Evolutionary conservation across 1,284 basidiomycete species (phyloP).

Genomic region (Sporisorium sorghi): DNA sequence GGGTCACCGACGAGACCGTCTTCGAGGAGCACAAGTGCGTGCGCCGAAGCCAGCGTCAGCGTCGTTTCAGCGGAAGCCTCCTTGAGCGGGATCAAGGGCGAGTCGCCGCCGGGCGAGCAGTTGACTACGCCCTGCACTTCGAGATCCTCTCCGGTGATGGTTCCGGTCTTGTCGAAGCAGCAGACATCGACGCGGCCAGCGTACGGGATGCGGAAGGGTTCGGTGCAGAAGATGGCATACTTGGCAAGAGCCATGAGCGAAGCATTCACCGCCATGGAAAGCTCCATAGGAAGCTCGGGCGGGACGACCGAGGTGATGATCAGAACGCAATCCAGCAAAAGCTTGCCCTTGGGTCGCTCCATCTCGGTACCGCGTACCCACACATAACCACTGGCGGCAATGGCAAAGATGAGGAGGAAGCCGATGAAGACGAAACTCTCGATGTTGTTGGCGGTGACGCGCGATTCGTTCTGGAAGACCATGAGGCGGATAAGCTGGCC

Average conservation of each 20-base stretch:
- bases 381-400: constrained; percentile 66
- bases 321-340: constrained; percentile 67
- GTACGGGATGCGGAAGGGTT: constrained; percentile 69
- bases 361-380: constrained; percentile 66
- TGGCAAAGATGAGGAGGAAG: constrained; percentile 68
- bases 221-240: constrained; percentile 72
- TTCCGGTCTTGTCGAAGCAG: constrained; percentile 70
- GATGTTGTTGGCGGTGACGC: constrained; percentile 67
- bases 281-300: constrained; percentile 69
- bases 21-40: constrained; percentile 92
- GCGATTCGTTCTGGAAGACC: constrained; percentile 69
- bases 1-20: constrained; percentile 94
- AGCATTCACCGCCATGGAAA: constrained; percentile 69
- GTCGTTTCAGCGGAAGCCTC: constrained; percentile 82
- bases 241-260: constrained; percentile 85
- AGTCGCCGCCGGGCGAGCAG: constrained; percentile 47
- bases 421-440: constrained; percentile 69
- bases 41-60: constrained; percentile 89
- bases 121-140: constrained; percentile 66
- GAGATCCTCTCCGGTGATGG: constrained; percentile 68
- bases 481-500: constrained; percentile 68
- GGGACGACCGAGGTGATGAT: constrained; percentile 70
- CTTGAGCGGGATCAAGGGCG: constrained; percentile 79
- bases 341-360: constrained; percentile 68
- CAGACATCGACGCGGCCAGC: constrained; percentile 68